Conservation (phyloP, 1,139 yeast species). For the Diutina neorugosa region DNA sequence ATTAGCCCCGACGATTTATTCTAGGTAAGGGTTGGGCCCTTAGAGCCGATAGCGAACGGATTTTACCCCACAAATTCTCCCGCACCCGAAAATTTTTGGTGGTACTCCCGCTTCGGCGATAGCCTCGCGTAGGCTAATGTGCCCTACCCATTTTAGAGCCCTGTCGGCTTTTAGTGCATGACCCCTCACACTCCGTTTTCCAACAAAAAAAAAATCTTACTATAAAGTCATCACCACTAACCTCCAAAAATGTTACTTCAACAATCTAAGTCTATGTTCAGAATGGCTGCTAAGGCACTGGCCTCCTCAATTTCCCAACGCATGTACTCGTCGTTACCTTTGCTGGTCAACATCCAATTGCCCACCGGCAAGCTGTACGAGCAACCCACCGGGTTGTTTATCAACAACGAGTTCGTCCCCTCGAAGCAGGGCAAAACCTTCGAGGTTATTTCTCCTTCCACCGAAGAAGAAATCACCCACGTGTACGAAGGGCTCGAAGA, state of each 20-base stretch:
- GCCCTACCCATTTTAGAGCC: neutral
- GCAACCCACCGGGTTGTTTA: constrained; percentile 51
- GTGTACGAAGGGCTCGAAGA: constrained; percentile 43
- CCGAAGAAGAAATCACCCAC: constrained; percentile 42
- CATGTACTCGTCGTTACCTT: constrained; percentile 8
- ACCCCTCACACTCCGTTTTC: neutral
- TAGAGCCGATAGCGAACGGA: neutral
- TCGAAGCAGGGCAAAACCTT: constrained; percentile 39
- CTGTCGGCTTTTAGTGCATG: neutral
- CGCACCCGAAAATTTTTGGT: neutral
- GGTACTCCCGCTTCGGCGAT: neutral
- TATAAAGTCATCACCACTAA: neutral
- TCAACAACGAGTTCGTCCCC: constrained; percentile 25
- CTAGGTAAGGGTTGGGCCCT: neutral
- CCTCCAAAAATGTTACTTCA: neutral
- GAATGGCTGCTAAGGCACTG: neutral
- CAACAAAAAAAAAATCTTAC: neutral
- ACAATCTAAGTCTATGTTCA: neutral
- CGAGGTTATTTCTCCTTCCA: constrained; percentile 41
- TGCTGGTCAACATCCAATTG: constrained; percentile 9
- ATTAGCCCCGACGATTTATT: neutral
- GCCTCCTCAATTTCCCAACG: constrained; percentile 3
- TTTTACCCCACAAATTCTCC: neutral
- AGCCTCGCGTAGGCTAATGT: neutral
- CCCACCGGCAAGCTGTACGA: constrained; percentile 17